Conservation (phyloP, 2,329 filamentous ascomycete species). For the Ascochyta fabae region DNA sequence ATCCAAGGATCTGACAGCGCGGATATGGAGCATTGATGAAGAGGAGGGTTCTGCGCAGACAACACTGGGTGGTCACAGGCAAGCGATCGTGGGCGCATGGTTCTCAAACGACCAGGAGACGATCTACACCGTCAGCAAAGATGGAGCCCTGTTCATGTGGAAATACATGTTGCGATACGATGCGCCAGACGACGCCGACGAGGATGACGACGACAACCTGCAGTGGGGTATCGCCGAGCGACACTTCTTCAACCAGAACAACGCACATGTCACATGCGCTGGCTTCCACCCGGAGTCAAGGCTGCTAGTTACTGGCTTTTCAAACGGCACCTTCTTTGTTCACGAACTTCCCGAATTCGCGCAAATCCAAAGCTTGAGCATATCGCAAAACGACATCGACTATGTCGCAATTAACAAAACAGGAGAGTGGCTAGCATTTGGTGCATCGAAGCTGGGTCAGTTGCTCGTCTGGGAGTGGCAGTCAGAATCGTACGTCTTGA, state of each 20-base stretch:
- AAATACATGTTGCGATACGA: constrained; percentile 73
- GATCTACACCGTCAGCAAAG: constrained; percentile 95
- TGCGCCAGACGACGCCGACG: constrained; percentile 58
- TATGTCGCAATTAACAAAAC: constrained; percentile 92
- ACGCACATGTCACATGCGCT: constrained; percentile 86
- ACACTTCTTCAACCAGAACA: constrained; percentile 93
- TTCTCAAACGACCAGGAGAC: constrained; percentile 94
- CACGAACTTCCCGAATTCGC: constrained; percentile 97
- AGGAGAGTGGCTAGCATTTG: constrained; percentile 97
- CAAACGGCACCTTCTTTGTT: constrained; percentile 88
- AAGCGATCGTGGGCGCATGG: constrained; percentile 92
- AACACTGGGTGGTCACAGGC: constrained; percentile 86
- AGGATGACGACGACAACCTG: constrained; percentile 71
- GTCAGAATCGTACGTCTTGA: constrained; percentile 97
- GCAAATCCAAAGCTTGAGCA: constrained; percentile 89
- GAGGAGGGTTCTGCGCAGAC: constrained; percentile 91
- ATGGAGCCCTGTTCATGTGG: constrained; percentile 96
- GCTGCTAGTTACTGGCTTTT: constrained; percentile 95
- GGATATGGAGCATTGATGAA: constrained; percentile 91
- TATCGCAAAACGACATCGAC: constrained; percentile 96
- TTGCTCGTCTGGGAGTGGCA: constrained; percentile 99
- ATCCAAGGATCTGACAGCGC: constrained; percentile 88
- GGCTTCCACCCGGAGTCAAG: constrained; percentile 85
- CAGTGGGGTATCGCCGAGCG: constrained; percentile 91
- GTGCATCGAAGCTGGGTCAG: constrained; percentile 92